Evolutionary conservation across 139 green algal species (phyloP), one percentile per base, ranked within the genome.

Genomic region (Coccomyxa sp.): DNA sequence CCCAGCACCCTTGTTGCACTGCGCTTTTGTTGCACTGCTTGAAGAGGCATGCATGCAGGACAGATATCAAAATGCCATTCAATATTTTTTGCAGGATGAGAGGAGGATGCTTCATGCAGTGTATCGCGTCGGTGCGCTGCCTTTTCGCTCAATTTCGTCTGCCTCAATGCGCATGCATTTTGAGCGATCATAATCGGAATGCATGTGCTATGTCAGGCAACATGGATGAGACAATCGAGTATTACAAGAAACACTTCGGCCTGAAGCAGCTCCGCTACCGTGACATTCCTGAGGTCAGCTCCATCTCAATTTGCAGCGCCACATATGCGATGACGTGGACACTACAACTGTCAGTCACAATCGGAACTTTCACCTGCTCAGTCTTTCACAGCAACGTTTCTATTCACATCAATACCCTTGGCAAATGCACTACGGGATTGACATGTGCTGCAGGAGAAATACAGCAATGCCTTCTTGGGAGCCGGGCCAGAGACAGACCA

Each of bases 41-140:
- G 38, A 51, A 51, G 38, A 51, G 38, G 38, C 38, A 51, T 51
- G 38, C 38, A 51, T 51, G 38, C 38, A 51, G 3, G 7, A 51
- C 3, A 3, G 38, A 7, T 51, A 51, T 11, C 38, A 51, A 51
- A 51, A 3, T 51, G 3, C 38, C 38, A 51, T 51, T 51, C 3
- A 3, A 51, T 51, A n/a, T 51, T 11, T 21, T 71, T 4, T 71
- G 81, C 76, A 93, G 82, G 94, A 97, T 85, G 85, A 91, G 45
- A 84, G 94, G 0, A 84, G 93, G 60, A 95, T 98, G 89, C 92
- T 98, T 82, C 94, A 98, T 77, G 93, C 89, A 30, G 92, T 95
- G n/a, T 95, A 94, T 83, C 85, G 91, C 14, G 76, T 82, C 1
- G 63, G 45, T 31, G 32, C 25, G 21, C 38, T 51, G 38, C 25